These are phyloP conservation scores for Epichloe gansuensis DNA, from an alignment of 2,329 filamentous ascomycete genomes.

Conservation along the genomic window DNA sequence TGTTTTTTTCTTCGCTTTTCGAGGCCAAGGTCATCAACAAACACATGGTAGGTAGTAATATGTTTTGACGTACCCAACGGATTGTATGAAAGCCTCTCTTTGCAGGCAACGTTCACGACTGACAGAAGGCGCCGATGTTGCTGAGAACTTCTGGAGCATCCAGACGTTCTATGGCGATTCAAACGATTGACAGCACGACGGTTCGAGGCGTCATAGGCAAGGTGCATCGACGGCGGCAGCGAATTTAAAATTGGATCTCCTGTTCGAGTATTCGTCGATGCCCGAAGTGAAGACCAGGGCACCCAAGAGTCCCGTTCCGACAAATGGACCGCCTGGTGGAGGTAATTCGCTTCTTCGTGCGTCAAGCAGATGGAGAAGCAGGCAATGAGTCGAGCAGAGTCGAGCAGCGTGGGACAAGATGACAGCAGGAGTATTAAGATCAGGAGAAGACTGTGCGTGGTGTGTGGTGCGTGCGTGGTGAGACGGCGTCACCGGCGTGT, in stretches of 20 bases:
- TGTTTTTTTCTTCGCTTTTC: background rate
- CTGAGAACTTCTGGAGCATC: background rate
- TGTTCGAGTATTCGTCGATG: background rate
- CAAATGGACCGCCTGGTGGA: background rate
- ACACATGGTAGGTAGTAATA: background rate
- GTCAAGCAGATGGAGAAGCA: background rate
- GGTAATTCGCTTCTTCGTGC: background rate
- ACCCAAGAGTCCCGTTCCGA: background rate
- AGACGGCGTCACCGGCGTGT: background rate
- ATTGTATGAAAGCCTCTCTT: background rate
- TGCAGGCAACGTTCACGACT: background rate
- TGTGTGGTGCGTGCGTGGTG: background rate
- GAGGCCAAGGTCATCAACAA: background rate
- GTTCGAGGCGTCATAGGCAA: background rate
- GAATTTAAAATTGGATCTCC: background rate
- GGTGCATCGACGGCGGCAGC: background rate
- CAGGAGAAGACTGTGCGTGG: background rate
- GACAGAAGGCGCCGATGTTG: background rate
- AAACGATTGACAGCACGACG: background rate
- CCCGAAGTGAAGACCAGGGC: background rate
- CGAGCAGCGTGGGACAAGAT: background rate
- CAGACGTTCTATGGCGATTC: background rate
- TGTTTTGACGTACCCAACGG: background rate
- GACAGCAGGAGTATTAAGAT: background rate
- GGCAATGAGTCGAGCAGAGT: background rate